Evolutionary conservation across 768 basidiomycete species (phyloP).

Genomic region (Tylopilus felleus): DNA sequence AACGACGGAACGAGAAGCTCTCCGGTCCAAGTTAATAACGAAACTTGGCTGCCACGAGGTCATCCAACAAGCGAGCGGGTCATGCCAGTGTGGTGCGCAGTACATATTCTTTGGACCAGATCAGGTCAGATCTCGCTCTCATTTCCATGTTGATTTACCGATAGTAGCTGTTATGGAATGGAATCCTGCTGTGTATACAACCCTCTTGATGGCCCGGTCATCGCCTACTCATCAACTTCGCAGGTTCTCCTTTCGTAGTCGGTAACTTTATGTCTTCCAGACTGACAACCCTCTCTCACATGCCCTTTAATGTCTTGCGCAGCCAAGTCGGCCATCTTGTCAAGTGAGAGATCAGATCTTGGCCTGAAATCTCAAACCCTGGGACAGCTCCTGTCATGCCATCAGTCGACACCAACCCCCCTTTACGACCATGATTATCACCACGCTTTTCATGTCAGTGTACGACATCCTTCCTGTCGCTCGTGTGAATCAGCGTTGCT

Average conservation of each 20-base stretch:
- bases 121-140: constrained; percentile 21
- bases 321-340: constrained; percentile 15
- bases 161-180: constrained; percentile 17
- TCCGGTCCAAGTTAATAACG: constrained; percentile 22
- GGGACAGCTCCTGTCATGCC: constrained; percentile 23
- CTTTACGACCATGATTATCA: constrained; percentile 14
- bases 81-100: constrained; percentile 16
- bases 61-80: constrained; percentile 16
- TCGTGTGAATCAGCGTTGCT: constrained; percentile 21
- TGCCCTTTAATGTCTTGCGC: constrained; percentile 1
- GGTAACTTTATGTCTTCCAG: constrained; percentile 30
- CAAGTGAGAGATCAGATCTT: constrained; percentile 19
- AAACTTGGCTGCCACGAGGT: constrained; percentile 28
- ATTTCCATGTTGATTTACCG: constrained; percentile 29
- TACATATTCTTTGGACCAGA: constrained; percentile 11
- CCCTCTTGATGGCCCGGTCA: constrained; percentile 18
- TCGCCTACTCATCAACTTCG: constrained; percentile 22
- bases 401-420: constrained; percentile 5
- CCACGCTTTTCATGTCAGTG: constrained; percentile 12
- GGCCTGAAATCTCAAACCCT: constrained; percentile 20
- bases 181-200: neutral
- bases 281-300: constrained; percentile 21
- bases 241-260: constrained; percentile 24
- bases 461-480: neutral
- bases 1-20: constrained; percentile 20